These are phyloP conservation scores for Dacryopinax primogenitus DNA, from an alignment of 768 basidiomycete genomes.

Conservation along the genomic window DNA sequence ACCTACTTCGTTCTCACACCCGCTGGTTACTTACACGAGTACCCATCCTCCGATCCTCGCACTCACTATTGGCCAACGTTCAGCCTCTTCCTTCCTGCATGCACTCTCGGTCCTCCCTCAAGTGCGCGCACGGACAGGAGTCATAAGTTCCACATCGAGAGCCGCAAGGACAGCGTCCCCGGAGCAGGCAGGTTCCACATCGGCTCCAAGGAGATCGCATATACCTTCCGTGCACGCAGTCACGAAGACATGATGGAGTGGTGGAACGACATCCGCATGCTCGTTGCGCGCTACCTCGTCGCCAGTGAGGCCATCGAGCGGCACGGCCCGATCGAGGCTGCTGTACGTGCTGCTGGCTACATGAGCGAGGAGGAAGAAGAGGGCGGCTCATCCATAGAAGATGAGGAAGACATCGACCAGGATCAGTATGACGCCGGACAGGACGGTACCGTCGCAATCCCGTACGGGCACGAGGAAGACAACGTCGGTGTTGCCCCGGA, in stretches of 20 bases:
- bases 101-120: conserved; percentile 88
- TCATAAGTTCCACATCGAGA: conserved; percentile 98
- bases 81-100: conserved; percentile 82
- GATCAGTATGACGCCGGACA: conserved; percentile 27
- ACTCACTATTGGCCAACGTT: conserved; percentile 54
- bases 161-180: conserved; percentile 48
- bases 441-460: conserved; percentile 12
- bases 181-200: conserved; percentile 32
- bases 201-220: conserved; percentile 40
- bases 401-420: conserved; percentile 38
- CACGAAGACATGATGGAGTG: conserved; percentile 99
- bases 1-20: conserved; percentile 86
- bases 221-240: conserved; percentile 78
- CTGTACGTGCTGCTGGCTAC: conserved; percentile 81
- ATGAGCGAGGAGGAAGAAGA: conserved; percentile 66
- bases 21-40: conserved; percentile 93
- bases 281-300: conserved; percentile 85
- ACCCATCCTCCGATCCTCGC: conserved; percentile 58
- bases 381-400: conserved; percentile 48
- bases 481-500: conserved; percentile 30
- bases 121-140: conserved; percentile 45
- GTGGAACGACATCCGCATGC: conserved; percentile 96
- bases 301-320: conserved; percentile 89
- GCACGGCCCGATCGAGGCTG: conserved; percentile 81
- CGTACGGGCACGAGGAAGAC: conserved; percentile 31